Conservation (phyloP, 768 basidiomycete genomes). For the Xerocomus potaroensis region DNA sequence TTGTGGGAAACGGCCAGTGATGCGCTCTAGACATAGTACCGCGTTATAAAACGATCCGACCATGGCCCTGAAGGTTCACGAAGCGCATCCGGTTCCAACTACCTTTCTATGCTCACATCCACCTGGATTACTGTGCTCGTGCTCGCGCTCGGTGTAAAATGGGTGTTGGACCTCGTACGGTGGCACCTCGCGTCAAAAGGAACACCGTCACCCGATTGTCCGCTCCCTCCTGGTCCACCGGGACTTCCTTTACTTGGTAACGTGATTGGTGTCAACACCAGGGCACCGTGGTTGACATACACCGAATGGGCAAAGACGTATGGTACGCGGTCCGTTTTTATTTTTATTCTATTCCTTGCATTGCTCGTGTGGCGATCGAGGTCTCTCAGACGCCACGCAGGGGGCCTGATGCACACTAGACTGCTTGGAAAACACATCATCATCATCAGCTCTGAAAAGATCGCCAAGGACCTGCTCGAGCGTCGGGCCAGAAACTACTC, state of each 20-base stretch:
- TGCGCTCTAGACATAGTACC: not conserved
- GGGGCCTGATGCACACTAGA: no score
- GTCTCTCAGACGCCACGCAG: no score
- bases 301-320: slow-evolving; percentile 16
- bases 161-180: not conserved
- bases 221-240: slow-evolving; percentile 18
- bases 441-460: slow-evolving; percentile 13
- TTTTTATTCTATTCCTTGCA: no score
- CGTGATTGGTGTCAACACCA: slow-evolving; percentile 4
- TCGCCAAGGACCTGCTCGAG: slow-evolving; percentile 12
- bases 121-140: slow-evolving; percentile 1
- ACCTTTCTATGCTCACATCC: not conserved
- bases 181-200: not conserved
- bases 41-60: not conserved
- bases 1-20: no score
- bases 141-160: not conserved
- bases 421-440: no score
- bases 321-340: no score
- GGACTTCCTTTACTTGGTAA: slow-evolving; percentile 13
- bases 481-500: slow-evolving; percentile 19
- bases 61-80: no score
- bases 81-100: not conserved
- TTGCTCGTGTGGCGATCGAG: no score
- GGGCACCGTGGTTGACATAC: slow-evolving; percentile 12
- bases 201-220: not conserved